These are phyloP conservation scores for Xylaria grammica DNA, from an alignment of 495 filamentous ascomycete species.

Conservation along the genomic window DNA sequence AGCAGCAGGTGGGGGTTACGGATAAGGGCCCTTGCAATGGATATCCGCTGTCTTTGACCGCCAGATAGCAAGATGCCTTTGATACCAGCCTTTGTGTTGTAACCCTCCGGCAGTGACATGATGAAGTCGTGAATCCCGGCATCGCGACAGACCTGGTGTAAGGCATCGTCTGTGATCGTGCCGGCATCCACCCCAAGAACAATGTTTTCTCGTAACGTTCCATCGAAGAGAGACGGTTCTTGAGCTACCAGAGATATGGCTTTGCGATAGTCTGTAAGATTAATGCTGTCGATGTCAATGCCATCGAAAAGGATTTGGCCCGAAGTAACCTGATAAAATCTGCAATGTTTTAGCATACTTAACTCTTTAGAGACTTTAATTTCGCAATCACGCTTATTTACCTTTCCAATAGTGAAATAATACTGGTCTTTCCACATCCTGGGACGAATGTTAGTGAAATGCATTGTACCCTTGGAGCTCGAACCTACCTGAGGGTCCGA, in stretches of 20 bases:
- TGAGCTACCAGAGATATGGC: conserved; percentile 63
- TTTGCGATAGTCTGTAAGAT: conserved; percentile 58
- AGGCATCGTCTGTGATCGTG: conserved; percentile 45
- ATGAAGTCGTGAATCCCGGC: conserved; percentile 67
- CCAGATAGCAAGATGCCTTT: conserved; percentile 73
- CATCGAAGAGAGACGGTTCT: conserved; percentile 64
- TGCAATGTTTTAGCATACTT: conserved; percentile 26
- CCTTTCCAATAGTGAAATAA: conserved; percentile 68
- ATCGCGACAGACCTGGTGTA: conserved; percentile 56
- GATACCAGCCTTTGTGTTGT: conserved; percentile 66
- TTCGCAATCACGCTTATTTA: conserved; percentile 15
- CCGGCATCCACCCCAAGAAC: conserved; percentile 55
- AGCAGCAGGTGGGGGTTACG: conserved; percentile 74
- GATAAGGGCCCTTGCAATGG: conserved; percentile 77
- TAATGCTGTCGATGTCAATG: conserved; percentile 49
- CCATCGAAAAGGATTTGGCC: conserved; percentile 59
- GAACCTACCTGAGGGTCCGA: conserved; percentile 53
- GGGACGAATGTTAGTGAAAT: conserved; percentile 39
- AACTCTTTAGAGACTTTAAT: neutral
- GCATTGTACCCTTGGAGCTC: neutral
- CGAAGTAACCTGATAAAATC: conserved; percentile 60
- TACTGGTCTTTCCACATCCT: conserved; percentile 76
- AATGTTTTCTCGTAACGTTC: conserved; percentile 67
- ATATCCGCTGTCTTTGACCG: conserved; percentile 77
- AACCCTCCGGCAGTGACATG: conserved; percentile 61